phyloP scores from a whole-genome alignment of 768 basidiomycete genomes.

The Boletus patriciae region DNA sequence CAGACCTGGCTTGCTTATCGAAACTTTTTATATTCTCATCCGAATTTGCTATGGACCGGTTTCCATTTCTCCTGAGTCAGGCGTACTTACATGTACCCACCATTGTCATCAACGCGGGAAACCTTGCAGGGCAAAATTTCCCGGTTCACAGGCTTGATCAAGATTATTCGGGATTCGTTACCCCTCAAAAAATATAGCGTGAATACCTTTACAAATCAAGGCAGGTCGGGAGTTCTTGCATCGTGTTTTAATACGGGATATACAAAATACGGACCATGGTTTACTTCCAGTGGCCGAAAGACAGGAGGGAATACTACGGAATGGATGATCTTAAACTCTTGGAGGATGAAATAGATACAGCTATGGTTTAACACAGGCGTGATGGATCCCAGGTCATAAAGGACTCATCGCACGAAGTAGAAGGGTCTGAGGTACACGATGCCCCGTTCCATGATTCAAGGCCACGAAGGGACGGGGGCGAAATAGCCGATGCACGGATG shows the following conservation, averaged over 20 bases:
- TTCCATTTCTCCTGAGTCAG: not conserved
- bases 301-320: not conserved
- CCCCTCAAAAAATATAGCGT: not conserved
- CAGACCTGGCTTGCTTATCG: not conserved
- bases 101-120: not conserved
- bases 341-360: not conserved
- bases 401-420: conserved; percentile 49
- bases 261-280: not conserved
- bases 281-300: not conserved
- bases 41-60: not conserved
- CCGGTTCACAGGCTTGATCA: not conserved
- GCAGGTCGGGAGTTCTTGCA: not conserved
- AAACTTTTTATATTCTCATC: not conserved
- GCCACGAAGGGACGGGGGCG: conserved; percentile 16
- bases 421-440: conserved; percentile 26
- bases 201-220: not conserved
- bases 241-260: conserved; percentile 3
- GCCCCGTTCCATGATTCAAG: conserved; percentile 21
- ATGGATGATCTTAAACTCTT: not conserved
- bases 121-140: not conserved
- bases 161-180: not conserved
- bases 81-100: not conserved
- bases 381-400: conserved; percentile 65
- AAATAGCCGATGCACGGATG: conserved; percentile 20
- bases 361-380: conserved; percentile 31